A percentile compares a stretch with the other conserved stretches of the same genome.
Evolutionary conservation across 768 basidiomycete species (phyloP).

Genomic region (Lactifluus hygrophoroides): DNA sequence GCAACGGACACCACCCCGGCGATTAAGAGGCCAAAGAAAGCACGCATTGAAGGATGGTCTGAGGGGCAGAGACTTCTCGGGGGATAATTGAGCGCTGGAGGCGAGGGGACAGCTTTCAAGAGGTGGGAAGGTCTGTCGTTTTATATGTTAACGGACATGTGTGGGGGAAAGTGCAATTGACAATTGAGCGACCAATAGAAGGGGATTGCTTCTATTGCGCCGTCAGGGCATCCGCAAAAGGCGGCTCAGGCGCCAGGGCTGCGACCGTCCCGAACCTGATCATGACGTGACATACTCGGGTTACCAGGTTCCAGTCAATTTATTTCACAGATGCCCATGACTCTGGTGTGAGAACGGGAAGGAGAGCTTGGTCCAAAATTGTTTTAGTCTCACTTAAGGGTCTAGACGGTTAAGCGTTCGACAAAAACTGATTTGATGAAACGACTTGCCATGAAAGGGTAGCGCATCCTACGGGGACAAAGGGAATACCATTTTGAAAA

Average conservation of each 20-base stretch:
- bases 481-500: conserved; percentile 24
- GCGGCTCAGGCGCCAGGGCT: not conserved
- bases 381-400: too few species aligned
- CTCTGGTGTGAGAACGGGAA: not conserved
- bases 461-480: conserved; percentile 19
- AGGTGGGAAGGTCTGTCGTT: not conserved
- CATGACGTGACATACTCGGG: not conserved
- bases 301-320: not conserved
- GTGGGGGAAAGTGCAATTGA: conserved; percentile 13
- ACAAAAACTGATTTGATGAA: not conserved
- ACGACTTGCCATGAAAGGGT: conserved; percentile 1
- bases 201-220: too few species aligned
- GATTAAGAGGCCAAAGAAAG: conserved; percentile 33
- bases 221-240: not conserved
- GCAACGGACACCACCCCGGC: conserved; percentile 30
- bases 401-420: too few species aligned
- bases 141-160: conserved; percentile 16
- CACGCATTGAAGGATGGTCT: conserved; percentile 40
- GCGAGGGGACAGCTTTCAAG: not conserved
- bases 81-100: not conserved
- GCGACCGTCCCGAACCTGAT: not conserved
- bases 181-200: not conserved
- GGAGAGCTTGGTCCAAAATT: too few species aligned
- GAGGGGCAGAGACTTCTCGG: not conserved
- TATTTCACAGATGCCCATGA: not conserved